phyloP scores from a whole-genome alignment of 805 yeast species.

The Wickerhamomyces silvicola region DNA sequence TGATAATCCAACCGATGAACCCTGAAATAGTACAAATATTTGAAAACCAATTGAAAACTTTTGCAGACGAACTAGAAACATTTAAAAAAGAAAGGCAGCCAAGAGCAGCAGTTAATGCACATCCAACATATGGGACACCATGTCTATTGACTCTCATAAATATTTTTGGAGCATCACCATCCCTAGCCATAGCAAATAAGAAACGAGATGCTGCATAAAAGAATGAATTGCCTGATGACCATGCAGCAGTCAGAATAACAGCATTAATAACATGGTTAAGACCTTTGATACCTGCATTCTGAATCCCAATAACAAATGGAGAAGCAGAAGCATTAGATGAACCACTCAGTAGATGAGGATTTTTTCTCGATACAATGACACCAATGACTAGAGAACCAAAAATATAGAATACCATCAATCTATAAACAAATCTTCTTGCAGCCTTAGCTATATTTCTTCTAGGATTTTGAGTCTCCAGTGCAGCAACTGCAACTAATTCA shows the following conservation, averaged over 20 bases:
- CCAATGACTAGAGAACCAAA: constrained; percentile 52
- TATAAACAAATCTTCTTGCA: constrained; percentile 40
- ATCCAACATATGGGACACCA: too few species aligned
- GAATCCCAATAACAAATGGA: constrained; percentile 59
- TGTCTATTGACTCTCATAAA: constrained; percentile 40
- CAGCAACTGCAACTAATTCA: constrained; percentile 48
- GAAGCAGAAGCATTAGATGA: constrained; percentile 53
- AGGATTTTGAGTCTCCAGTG: constrained; percentile 51
- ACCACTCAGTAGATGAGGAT: constrained; percentile 48
- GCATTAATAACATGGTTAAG: constrained; percentile 59
- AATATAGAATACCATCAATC: constrained; percentile 56
- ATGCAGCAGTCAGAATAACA: constrained; percentile 53
- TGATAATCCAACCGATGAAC: constrained; percentile 68
- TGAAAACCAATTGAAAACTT: constrained; percentile 63
- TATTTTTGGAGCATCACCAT: constrained; percentile 44
- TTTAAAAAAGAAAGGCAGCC: constrained; percentile 72
- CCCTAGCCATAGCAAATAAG: constrained; percentile 43
- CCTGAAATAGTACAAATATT: constrained; percentile 76
- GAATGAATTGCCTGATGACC: constrained; percentile 41
- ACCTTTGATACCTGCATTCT: constrained; percentile 52
- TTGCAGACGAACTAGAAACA: constrained; percentile 49
- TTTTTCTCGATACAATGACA: constrained; percentile 50
- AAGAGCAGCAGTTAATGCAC: constrained; percentile 47
- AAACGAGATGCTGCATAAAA: constrained; percentile 53
- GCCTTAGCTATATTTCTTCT: constrained; percentile 56